Evolutionary conservation across 306 rosid genomes (phyloP).

Genomic region (Castanea crenata): DNA sequence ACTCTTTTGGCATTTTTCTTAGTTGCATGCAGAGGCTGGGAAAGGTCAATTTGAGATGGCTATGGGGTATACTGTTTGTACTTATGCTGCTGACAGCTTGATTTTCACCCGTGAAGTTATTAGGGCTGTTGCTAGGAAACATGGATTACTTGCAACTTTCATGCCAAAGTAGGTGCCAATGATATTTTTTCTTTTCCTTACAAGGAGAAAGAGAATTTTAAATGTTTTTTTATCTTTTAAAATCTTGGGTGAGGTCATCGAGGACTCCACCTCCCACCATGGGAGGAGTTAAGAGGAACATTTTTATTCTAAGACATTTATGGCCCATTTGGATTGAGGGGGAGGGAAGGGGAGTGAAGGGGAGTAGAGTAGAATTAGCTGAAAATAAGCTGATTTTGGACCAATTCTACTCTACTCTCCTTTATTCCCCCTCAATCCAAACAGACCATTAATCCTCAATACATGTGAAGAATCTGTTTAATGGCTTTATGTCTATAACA

Average conservation of each 20-base stretch:
- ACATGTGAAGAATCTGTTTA: neutral
- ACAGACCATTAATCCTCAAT: neutral
- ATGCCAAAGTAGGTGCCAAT: constrained; percentile 71
- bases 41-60: constrained; percentile 85
- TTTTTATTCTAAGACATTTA: neutral
- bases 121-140: constrained; percentile 75
- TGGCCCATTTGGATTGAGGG: too few species aligned
- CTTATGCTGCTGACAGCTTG: constrained; percentile 70
- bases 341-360: too few species aligned
- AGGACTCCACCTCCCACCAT: neutral
- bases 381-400: too few species aligned
- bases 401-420: too few species aligned
- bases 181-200: neutral
- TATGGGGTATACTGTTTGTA: constrained; percentile 52
- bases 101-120: constrained; percentile 70
- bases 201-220: neutral
- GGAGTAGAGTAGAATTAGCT: too few species aligned
- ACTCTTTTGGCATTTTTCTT: constrained; percentile 7
- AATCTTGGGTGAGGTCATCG: neutral
- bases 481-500: neutral
- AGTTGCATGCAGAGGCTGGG: constrained; percentile 87
- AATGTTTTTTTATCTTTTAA: neutral
- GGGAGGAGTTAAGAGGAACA: neutral
- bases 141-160: constrained; percentile 79
- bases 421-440: too few species aligned